These are phyloP conservation scores for Solanum lycopersicoides DNA, from an alignment of 257 asterid species.

Conservation along the genomic window DNA sequence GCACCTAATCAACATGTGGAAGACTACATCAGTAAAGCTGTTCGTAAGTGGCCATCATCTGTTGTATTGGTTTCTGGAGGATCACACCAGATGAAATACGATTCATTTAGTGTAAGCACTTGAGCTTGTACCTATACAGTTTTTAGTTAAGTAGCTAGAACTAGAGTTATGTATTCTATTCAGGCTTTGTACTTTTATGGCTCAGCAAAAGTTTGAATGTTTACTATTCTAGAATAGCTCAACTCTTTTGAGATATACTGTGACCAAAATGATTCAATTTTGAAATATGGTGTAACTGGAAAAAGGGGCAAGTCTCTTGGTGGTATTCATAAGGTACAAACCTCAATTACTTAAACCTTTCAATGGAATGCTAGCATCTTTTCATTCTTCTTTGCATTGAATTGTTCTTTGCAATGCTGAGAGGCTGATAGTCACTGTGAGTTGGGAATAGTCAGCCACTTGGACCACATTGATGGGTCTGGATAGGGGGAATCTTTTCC, in stretches of 20 bases:
- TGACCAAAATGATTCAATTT: not conserved
- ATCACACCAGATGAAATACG: conserved; percentile 44
- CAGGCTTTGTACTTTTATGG: not conserved
- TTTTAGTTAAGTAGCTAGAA: not conserved
- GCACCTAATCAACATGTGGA: conserved; percentile 80
- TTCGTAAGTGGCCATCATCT: conserved; percentile 54
- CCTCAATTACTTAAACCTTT: not conserved
- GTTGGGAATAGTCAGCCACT: not conserved
- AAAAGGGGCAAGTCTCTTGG: not conserved
- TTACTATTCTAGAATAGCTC: not conserved
- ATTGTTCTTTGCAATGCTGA: not conserved
- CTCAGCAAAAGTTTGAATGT: not conserved
- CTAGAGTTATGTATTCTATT: not conserved
- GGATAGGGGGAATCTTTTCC: not conserved
- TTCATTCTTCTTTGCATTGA: not conserved
- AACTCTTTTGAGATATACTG: not conserved
- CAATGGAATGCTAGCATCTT: not conserved
- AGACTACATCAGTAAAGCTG: conserved; percentile 35
- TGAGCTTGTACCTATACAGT: not conserved
- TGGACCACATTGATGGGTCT: not conserved
- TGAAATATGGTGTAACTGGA: not conserved
- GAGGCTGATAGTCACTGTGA: not conserved
- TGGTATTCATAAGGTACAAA: not conserved
- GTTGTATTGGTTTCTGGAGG: conserved; percentile 57
- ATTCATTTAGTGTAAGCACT: conserved; percentile 64